phyloP scores from a whole-genome alignment of 768 basidiomycete species.

The Fistulinella prunicolor region DNA sequence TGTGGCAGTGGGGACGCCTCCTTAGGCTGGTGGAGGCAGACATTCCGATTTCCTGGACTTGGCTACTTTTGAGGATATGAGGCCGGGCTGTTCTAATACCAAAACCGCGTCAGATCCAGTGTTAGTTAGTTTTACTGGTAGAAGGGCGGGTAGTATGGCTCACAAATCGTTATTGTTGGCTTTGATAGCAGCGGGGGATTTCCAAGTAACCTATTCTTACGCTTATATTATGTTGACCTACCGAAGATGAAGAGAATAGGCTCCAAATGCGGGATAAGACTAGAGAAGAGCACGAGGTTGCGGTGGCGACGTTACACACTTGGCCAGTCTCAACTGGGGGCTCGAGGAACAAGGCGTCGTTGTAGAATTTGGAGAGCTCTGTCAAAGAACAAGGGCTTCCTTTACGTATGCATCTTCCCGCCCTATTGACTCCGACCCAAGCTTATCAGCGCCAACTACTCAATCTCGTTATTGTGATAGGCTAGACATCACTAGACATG shows the following conservation, averaged over 20 bases:
- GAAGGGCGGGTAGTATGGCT: conserved; percentile 9
- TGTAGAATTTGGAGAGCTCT: conserved; percentile 16
- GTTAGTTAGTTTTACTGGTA: conserved; percentile 6
- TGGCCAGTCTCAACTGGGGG: neutral
- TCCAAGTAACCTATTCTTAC: conserved; percentile 1
- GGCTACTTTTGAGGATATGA: conserved; percentile 5
- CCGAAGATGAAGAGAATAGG: conserved; percentile 13
- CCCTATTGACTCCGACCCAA: neutral
- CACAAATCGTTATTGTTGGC: conserved; percentile 24
- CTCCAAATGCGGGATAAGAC: conserved; percentile 25
- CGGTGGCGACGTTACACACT: conserved; percentile 20
- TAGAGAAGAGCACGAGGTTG: conserved; percentile 14
- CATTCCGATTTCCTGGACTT: conserved; percentile 14
- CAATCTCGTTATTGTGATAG: neutral
- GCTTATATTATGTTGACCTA: conserved; percentile 25
- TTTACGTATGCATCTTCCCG: neutral
- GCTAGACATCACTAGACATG: neutral
- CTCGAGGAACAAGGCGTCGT: conserved; percentile 22
- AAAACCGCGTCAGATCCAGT: too few species aligned
- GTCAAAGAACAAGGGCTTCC: conserved; percentile 4
- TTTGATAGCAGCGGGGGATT: conserved; percentile 24
- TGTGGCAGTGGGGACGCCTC: conserved; percentile 36
- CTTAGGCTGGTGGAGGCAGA: conserved; percentile 29
- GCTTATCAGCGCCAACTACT: neutral
- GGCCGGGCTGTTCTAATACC: too few species aligned